A percentile compares a stretch with the other conserved stretches of the same genome.
phyloP scores from a whole-genome alignment of 2,329 filamentous ascomycete species.

The Colletotrichum phormii region DNA sequence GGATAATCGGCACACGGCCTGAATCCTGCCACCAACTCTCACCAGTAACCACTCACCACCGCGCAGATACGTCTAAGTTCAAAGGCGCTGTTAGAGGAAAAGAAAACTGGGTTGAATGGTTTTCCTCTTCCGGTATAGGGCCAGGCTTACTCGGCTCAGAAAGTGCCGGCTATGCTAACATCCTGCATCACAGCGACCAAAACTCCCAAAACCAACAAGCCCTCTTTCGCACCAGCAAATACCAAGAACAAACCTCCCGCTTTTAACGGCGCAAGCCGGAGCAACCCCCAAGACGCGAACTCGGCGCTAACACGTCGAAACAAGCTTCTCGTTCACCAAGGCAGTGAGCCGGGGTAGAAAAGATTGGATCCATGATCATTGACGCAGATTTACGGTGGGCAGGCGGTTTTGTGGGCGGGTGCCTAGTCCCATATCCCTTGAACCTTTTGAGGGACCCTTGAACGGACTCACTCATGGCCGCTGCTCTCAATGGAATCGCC shows the following conservation, averaged over 20 bases:
- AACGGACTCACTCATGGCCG: not conserved
- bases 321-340: constrained; percentile 24
- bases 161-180: constrained; percentile 9
- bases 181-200: not conserved
- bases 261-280: not conserved
- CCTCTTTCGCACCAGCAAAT: no score
- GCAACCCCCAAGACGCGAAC: not conserved
- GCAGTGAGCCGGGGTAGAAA: not conserved
- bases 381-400: not conserved
- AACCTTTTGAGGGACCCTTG: not conserved
- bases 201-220: no score
- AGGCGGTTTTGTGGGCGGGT: no score
- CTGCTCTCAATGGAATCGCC: no score
- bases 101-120: not conserved
- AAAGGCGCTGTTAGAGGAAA: not conserved
- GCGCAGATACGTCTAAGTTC: not conserved
- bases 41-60: not conserved
- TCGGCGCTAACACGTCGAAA: constrained; percentile 24
- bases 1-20: not conserved
- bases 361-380: not conserved
- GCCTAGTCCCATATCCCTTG: not conserved
- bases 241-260: no score
- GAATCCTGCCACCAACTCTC: not conserved
- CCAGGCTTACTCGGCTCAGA: constrained; percentile 1
- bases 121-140: not conserved